phyloP scores from a whole-genome alignment of 345 rosid species.

The Geranium brycei region DNA sequence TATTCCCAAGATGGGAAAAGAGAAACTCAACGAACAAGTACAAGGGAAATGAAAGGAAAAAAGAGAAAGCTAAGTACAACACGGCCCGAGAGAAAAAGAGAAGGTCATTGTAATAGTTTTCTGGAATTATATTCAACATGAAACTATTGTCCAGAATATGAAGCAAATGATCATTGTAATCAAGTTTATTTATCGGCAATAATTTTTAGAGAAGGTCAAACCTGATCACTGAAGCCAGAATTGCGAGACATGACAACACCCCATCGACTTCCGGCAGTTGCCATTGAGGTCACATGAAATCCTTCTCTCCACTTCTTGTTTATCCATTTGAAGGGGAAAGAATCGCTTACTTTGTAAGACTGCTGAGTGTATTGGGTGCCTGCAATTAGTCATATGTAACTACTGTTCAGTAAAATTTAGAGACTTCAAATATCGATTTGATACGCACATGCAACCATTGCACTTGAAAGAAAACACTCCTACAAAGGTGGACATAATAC shows the following conservation, averaged over 20 bases:
- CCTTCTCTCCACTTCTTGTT: constrained; percentile 99
- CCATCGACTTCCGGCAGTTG: constrained; percentile 94
- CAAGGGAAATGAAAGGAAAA: no score
- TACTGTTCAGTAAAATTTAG: not conserved
- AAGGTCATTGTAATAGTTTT: no score
- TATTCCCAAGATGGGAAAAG: no score
- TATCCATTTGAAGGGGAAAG: constrained; percentile 96
- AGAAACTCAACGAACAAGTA: no score
- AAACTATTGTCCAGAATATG: no score
- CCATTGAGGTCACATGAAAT: constrained; percentile 94
- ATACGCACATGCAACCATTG: not conserved
- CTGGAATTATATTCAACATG: no score
- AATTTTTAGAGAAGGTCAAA: constrained; percentile 9
- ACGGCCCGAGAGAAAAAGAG: no score
- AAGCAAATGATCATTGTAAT: not conserved
- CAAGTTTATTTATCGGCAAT: no score
- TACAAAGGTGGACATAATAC: no score
- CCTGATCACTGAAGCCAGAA: constrained; percentile 92
- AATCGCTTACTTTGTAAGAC: constrained; percentile 90
- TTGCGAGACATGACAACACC: constrained; percentile 98
- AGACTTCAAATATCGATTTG: no score
- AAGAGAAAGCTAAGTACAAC: no score
- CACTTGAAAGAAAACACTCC: not conserved
- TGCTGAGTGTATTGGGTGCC: constrained; percentile 88
- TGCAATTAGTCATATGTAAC: constrained; percentile 11